These are phyloP conservation scores for Beauveria pseudobassiana DNA, from an alignment of 2,329 filamentous ascomycete genomes.

Conservation along the genomic window DNA sequence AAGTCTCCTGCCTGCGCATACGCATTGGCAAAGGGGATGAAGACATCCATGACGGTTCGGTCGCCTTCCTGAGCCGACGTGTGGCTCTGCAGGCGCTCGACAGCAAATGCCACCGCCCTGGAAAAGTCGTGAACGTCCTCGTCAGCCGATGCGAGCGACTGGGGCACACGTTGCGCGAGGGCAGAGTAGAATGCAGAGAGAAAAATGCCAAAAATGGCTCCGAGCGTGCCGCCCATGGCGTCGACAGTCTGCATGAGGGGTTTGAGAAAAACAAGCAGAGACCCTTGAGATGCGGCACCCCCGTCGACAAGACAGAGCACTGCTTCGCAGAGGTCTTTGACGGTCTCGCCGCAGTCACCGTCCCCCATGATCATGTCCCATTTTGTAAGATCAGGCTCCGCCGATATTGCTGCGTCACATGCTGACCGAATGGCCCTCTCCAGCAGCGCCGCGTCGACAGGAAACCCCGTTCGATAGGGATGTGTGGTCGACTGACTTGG, in stretches of 20 bases:
- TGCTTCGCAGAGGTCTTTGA: constrained; percentile 43
- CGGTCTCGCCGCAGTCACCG: constrained; percentile 57
- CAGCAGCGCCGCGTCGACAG: constrained; percentile 43
- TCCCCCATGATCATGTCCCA: constrained; percentile 59
- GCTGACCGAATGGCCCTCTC: constrained; percentile 48
- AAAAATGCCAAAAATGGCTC: constrained; percentile 47
- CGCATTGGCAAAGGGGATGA: constrained; percentile 45
- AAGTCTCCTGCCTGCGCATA: constrained; percentile 42
- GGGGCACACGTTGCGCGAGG: constrained; percentile 29
- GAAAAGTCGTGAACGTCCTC: constrained; percentile 25
- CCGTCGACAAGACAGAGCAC: constrained; percentile 38
- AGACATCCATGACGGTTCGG: constrained; percentile 49
- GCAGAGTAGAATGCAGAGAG: constrained; percentile 39
- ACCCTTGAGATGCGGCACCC: constrained; percentile 33
- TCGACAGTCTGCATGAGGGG: constrained; percentile 47
- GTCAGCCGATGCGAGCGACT: constrained; percentile 20
- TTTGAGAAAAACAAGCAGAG: constrained; percentile 37
- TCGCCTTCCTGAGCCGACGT: constrained; percentile 49
- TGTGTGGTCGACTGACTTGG: background rate
- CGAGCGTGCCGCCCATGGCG: constrained; percentile 46
- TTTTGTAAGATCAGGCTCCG: constrained; percentile 54
- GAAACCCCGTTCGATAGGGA: constrained; percentile 37
- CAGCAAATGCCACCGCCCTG: constrained; percentile 31
- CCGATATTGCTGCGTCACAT: constrained; percentile 44
- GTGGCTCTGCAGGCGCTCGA: constrained; percentile 40